Base-by-base conservation (phyloP, 345 rosid genomes). In the Moricandia moricandioides region DNA sequence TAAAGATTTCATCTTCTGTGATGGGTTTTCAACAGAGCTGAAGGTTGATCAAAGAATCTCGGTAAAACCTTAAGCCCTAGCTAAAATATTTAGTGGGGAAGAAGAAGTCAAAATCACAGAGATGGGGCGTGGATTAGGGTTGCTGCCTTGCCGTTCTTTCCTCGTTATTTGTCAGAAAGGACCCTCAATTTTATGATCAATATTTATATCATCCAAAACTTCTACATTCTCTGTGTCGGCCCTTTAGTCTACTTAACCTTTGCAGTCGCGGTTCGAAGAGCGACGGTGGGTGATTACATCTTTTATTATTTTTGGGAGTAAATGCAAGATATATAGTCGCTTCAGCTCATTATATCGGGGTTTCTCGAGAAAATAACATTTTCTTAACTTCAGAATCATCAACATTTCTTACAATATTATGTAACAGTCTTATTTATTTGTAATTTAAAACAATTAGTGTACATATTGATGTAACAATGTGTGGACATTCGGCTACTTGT, bases 1-100 rank as follows among this genome's bases (percentile, higher is more conserved):
- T 16, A 84, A 70, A 55, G 49, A 82, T 84, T 82, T 88, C 82
- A 83, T 79, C 60, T 79, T 72, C 69, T 69, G 58, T 6, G 6
- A 24, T 7, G 47, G 40, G 56, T 2, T 51, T 39, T 47, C 30
- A 18, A 37, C 66, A 45, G 71, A 56, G 12, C 57, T 30, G 40
- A 63, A 65, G 37, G 43, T 9, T 7, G 58, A 30, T 14, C 52
- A 69, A 51, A 24, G 60, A 78, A 66, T 60, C 69, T 52, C 13
- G 12, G 72, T 8, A 27, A 78, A 78, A 59, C 77, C 81, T 77
- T 65, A 64, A 10, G 11, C 54, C 16, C 24, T 35, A 27, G 47
- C 30, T 43, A 6, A 65, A 56, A 8, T 27, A 10, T 6, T 5
- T 68, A 52, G 37, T 21, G 59, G 40, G 10, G 69, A 18, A 8